Conservation (phyloP, 805 yeast genomes). For the Metschnikowia matae region DNA sequence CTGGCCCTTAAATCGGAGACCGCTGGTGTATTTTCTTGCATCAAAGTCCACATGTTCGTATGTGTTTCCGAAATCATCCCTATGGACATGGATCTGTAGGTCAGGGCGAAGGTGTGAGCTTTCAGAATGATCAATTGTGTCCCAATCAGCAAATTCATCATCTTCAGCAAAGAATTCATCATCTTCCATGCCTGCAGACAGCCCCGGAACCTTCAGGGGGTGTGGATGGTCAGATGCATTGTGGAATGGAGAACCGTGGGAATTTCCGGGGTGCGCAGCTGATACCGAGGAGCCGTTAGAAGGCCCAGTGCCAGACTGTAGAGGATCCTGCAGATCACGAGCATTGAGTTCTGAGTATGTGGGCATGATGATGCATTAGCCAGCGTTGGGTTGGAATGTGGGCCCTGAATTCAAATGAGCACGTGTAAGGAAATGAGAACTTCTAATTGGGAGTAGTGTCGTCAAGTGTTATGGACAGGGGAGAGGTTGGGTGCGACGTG, state of each 20-base stretch:
- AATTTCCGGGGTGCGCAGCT: not conserved
- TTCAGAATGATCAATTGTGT: constrained; percentile 11
- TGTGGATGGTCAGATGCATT: not conserved
- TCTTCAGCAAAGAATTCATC: constrained; percentile 2
- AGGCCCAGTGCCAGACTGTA: not conserved
- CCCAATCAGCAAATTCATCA: constrained; percentile 16
- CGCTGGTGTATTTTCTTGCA: constrained; percentile 28
- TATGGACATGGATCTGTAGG: constrained; percentile 1
- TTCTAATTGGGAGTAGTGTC: not conserved
- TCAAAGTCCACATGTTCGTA: constrained; percentile 38
- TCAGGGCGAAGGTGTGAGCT: constrained; percentile 8
- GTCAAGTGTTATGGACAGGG: not conserved
- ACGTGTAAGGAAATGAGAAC: not conserved
- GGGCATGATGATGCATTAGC: not conserved
- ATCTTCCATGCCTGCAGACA: not conserved
- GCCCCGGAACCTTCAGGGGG: not conserved
- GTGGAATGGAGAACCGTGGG: not conserved
- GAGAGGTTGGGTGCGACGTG: not conserved
- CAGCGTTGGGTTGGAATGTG: not conserved
- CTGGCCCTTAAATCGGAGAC: constrained; percentile 35
- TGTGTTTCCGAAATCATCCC: constrained; percentile 32
- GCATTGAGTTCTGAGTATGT: not conserved
- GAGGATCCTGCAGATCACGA: not conserved
- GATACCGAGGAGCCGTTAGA: too few species aligned
- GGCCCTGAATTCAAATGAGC: not conserved